Base-by-base conservation (phyloP, 2,329 filamentous ascomycete species). In the Alternaria metachromatica region DNA sequence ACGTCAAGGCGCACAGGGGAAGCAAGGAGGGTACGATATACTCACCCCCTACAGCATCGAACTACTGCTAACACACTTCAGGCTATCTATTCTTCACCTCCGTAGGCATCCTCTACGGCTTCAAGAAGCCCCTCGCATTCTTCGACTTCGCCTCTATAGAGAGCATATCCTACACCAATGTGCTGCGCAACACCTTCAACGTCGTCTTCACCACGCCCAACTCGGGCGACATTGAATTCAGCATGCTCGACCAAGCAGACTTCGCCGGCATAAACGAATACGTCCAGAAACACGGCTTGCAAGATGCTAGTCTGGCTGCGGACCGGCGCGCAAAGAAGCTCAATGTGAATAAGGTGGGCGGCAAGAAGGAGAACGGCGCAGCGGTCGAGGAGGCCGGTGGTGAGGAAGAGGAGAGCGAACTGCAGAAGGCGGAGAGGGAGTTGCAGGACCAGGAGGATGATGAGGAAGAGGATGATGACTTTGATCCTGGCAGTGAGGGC, bases 151-250 rank as follows among this genome's bases (percentile, higher is more conserved):
- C 85, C 51, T 81, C 82, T 37, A 83, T 90, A 62, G 86, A 87
- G 55, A 86, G 85, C 21, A 85, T 89, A 49, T 88, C 86, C 43
- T 90, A 90, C 79, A 90, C 88, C 5, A 87, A 86, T 44, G 86
- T 90, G 18, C 81, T 90, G 7, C 87, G 89, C 69, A 85, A 88
- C 33, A 90, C 88, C 0, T 90, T 90, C 81, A 90, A 90, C 70
- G 83, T 90, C 33, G 87, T 88, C 69, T 84, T 90, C 60, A 81
- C 82, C 45, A 82, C 82, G 5, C 82, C 83, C 28, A 78, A 18
- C 3, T 6, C 79, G 2, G 83, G 87, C 70, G 88, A 90, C 66
- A 82, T 88, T 18, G 88, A 90, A 68, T 89, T 90, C 68, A 85
- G 84, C 45, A 90, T 90, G 88, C 80, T 90, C 45, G 88, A 90